Evolutionary conservation across 2,329 filamentous ascomycete genomes (phyloP), one percentile per base, ranked within the genome.

Genomic region (Fusarium udum): DNA sequence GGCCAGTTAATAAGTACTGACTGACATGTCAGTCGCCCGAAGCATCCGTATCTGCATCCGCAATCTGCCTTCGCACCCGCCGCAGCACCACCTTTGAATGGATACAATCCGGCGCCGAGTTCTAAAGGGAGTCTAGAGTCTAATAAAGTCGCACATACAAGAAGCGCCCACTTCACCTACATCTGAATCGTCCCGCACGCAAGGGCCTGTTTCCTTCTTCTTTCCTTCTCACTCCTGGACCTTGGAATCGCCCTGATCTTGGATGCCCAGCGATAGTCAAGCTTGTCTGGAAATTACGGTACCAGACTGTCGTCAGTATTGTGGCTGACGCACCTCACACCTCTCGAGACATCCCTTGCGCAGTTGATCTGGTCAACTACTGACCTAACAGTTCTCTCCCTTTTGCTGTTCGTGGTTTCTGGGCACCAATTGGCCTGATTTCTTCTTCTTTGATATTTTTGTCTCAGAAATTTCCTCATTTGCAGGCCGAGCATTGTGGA

Each of bases 21-120:
- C 64, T 75, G 74, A 74, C 72, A 75, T 77, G 74, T 75, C 71
- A 77, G 75, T 71, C 71, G 71, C 69, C 76, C 76, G 76, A 78
- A 75, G 63, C 76, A 70, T 78, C 75, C 75, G 75, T 61, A 67
- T 67, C 63, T 67, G 64, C 53, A 70, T 77, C 53, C 53, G 61
- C 53, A 48, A 55, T 58, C 53, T 46, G 55, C 55, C 53, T 60
- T 59, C 65, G 59, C 76, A 70, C 75, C 76, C 76, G 76, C 68
- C 56, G 53, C 66, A 75, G 72, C 74, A 77, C 75, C 70, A 77
- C 60, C 60, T 75, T 67, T 77, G 70, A 53, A 77, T 75, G 75
- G 64, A 76, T 77, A 72, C 62, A 55, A 56, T 65, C 67, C 72
- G 72, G 74, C 67, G 61, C 65, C 75, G 73, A 75, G 62, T 60